Percentiles rank a stretch among this genome's conserved stretches.
These are phyloP conservation scores for Penicillium sp. DNA, from an alignment of 2,329 filamentous ascomycete genomes.

Conservation along the genomic window DNA sequence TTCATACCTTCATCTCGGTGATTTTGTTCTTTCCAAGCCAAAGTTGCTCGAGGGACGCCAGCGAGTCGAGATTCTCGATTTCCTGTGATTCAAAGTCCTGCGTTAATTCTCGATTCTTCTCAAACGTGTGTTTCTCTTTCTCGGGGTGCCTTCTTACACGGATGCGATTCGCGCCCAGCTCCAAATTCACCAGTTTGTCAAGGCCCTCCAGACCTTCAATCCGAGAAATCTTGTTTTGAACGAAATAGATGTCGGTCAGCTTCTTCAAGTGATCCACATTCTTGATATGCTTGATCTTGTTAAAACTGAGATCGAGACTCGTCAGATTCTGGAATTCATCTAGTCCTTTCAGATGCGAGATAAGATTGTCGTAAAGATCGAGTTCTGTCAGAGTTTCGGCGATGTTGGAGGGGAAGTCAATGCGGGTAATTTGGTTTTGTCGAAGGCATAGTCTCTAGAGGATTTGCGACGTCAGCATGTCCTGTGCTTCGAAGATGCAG, in stretches of 20 bases:
- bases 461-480: neutral
- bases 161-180: slow-evolving; percentile 88
- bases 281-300: slow-evolving; percentile 99
- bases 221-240: slow-evolving; percentile 84
- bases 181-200: slow-evolving; percentile 69
- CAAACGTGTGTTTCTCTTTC: no score
- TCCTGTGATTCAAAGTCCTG: slow-evolving; percentile 41
- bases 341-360: slow-evolving; percentile 77
- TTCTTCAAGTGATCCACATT: slow-evolving; percentile 70
- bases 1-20: slow-evolving; percentile 61
- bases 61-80: slow-evolving; percentile 74
- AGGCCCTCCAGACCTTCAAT: slow-evolving; percentile 81
- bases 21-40: slow-evolving; percentile 99
- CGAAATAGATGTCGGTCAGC: slow-evolving; percentile 80
- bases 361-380: slow-evolving; percentile 94
- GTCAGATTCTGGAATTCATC: slow-evolving; percentile 71
- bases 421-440: slow-evolving; percentile 78
- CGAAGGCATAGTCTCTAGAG: slow-evolving; percentile 71
- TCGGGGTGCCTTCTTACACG: slow-evolving; percentile 40
- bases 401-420: slow-evolving; percentile 66
- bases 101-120: neutral
- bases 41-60: slow-evolving; percentile 75
- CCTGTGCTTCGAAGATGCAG: no score
- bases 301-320: slow-evolving; percentile 87
- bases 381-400: slow-evolving; percentile 69